Conservation (phyloP, 306 rosid genomes). For the Prunus salicina region DNA sequence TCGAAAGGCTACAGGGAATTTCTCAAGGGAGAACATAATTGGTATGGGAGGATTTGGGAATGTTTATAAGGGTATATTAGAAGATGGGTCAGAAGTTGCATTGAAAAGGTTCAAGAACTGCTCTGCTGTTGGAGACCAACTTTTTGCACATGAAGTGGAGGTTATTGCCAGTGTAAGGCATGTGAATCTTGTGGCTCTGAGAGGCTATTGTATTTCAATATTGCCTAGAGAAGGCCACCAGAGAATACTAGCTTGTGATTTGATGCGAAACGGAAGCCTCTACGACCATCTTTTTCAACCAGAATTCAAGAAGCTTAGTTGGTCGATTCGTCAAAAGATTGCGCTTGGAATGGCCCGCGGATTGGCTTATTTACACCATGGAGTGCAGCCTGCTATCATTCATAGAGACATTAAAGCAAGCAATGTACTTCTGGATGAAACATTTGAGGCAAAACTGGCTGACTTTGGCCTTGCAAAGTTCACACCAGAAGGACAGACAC, state of each 20-base stretch:
- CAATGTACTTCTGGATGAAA: conserved; percentile 30
- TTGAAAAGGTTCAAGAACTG: conserved; percentile 34
- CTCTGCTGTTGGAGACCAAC: conserved; percentile 22
- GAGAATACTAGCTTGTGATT: conserved; percentile 28
- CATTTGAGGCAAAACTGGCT: conserved; percentile 25
- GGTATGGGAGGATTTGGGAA: conserved; percentile 31
- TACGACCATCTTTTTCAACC: conserved; percentile 26
- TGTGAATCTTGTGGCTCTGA: conserved; percentile 24
- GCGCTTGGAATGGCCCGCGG: conserved; percentile 23
- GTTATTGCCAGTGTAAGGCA: conserved; percentile 32
- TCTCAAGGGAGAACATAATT: conserved; percentile 25
- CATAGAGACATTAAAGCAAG: conserved; percentile 32
- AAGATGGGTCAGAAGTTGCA: conserved; percentile 30
- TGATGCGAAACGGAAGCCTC: conserved; percentile 27
- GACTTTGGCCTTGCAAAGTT: conserved; percentile 36
- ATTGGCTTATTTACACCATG: conserved; percentile 30
- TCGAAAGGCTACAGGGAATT: conserved; percentile 20
- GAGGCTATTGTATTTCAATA: conserved; percentile 23
- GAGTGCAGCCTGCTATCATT: conserved; percentile 25
- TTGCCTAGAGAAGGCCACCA: conserved; percentile 18
- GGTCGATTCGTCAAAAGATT: conserved; percentile 28
- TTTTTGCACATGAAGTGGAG: conserved; percentile 26
- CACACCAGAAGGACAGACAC: conserved; percentile 26
- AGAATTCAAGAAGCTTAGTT: conserved; percentile 16
- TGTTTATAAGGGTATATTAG: conserved; percentile 26